Base-by-base conservation (phyloP, 768 basidiomycete genomes). In the Lactarius sanguifluus region DNA sequence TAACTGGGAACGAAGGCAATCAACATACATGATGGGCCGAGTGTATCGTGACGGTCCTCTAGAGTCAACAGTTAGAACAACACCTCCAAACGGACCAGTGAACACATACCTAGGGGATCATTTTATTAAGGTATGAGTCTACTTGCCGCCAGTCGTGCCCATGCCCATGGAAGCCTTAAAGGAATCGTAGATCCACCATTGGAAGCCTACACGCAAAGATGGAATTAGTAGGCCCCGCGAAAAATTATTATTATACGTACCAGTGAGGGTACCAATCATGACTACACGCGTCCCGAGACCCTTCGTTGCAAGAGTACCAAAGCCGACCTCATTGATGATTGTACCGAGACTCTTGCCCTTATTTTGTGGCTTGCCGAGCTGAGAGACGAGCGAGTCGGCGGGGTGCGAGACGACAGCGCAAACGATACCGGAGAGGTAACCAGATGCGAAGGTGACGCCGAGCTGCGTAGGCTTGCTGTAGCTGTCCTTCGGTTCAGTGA, bases 331-430 rank as follows among this genome's bases (percentile, higher is more conserved):
- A 43, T 79, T 80, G 32, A 87, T 85, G 70, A 95, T 91, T 68
- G 81, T 71, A 13, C 89, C 90, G 66, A 87, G 75, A 58, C 82
- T 79, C 82, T 94, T 93, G 81, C 91, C 91, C 81, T 85, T 89
- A 83, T 93, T 91, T 69, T 82, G 76, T 68, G 86, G 83, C 84
- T 98, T 98, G 77, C 95, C 94, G 80, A 97, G 94, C 77, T 87
- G 87, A 65, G 94, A 96, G 71, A 97, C 90, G 70, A 98, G 78
- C 45, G 95, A 90, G 77, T 98, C 95, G 71, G 95, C 95, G 58
- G 95, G 95, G 77, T 98, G 95, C 20, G 96, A 98, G 77, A 98
- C 96, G 77, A 94, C 81, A 72, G 96, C 96, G 76, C 94, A 96
- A 75, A 96, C 86, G 73, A 97, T 88, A 88, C 96, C 96, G 75